These are phyloP conservation scores for Flaveria brownii DNA, from an alignment of 129 eudicot genomes.

Conservation along the genomic window DNA sequence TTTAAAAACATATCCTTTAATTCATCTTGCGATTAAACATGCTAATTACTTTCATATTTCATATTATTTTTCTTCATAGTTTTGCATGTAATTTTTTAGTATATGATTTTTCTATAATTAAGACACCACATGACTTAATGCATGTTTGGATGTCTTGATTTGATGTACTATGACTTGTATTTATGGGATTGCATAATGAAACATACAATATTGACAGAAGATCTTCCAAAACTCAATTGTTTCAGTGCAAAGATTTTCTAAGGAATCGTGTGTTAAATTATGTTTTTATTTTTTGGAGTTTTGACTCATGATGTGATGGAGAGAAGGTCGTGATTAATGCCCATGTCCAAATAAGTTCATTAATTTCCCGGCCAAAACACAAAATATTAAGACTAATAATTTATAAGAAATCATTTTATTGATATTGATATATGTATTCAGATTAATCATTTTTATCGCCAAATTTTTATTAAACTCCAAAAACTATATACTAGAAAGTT, in stretches of 20 bases:
- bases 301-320: slow-evolving; percentile 24
- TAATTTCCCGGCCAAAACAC: not conserved
- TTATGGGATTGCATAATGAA: not conserved
- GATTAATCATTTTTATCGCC: too few species aligned
- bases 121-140: not conserved
- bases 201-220: slow-evolving; percentile 14
- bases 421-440: too few species aligned
- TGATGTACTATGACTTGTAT: not conserved
- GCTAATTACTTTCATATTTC: too few species aligned
- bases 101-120: not conserved
- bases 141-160: not conserved
- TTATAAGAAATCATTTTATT: too few species aligned
- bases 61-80: not conserved
- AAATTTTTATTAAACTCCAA: too few species aligned
- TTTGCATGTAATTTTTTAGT: not conserved
- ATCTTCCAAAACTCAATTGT: slow-evolving; percentile 11
- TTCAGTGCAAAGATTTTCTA: slow-evolving; percentile 29
- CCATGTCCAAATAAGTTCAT: not conserved
- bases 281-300: not conserved
- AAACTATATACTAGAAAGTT: too few species aligned
- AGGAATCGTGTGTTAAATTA: slow-evolving; percentile 29
- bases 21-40: too few species aligned
- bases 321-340: not conserved
- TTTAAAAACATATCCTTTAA: too few species aligned
- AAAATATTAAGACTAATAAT: not conserved